A percentile compares a stretch with the other conserved stretches of the same genome.
Conservation (phyloP, 257 asterid species). For the Solanum gandarillasii region DNA sequence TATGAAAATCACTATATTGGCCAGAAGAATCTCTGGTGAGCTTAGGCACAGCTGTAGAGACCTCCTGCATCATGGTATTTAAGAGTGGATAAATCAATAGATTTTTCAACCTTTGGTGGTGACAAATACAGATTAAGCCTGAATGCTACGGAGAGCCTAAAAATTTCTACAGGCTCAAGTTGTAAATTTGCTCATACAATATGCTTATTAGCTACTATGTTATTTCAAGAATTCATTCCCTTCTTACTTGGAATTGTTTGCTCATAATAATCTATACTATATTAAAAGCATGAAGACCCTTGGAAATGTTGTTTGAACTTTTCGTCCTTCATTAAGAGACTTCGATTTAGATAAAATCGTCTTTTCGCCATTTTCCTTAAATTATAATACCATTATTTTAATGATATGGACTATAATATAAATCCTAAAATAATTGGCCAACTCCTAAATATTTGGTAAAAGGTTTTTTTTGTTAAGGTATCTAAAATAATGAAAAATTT, state of each 20-base stretch:
- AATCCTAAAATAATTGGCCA: not conserved
- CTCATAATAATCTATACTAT: not conserved
- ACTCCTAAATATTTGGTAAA: not conserved
- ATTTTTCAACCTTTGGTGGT: not conserved
- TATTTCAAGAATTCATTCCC: not conserved
- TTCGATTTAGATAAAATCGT: not conserved
- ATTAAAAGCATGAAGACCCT: not conserved
- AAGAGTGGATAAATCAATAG: not conserved
- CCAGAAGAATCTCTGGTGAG: slow-evolving; percentile 89
- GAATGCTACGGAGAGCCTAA: not conserved
- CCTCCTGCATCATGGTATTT: slow-evolving; percentile 48
- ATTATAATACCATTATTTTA: not conserved
- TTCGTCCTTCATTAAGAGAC: not conserved
- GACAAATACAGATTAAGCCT: not conserved
- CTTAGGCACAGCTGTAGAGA: slow-evolving; percentile 67
- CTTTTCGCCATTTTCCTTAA: not conserved
- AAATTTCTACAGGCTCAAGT: not conserved
- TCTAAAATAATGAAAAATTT: not conserved
- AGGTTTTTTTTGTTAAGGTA: not conserved
- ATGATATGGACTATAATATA: not conserved
- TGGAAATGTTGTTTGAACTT: not conserved
- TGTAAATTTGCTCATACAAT: not conserved
- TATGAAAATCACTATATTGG: slow-evolving; percentile 85
- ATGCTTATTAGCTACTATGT: not conserved
- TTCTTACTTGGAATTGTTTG: not conserved